These are phyloP conservation scores for Eimeria sp. DNA, from an alignment of 169 alveolate species.

Conservation along the genomic window DNA sequence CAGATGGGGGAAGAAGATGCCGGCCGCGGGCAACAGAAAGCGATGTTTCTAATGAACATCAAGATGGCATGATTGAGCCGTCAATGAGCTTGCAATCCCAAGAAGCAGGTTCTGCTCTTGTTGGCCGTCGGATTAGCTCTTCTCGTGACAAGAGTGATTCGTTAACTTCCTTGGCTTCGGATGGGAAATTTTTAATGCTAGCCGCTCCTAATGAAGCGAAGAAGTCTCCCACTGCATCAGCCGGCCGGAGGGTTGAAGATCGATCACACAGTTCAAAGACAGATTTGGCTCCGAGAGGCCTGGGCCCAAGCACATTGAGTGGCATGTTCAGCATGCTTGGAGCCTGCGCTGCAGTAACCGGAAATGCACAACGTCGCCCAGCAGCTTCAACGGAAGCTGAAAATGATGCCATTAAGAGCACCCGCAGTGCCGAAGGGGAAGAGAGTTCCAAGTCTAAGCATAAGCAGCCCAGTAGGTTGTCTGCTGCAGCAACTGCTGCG, in stretches of 20 bases:
- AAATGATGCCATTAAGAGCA: background rate
- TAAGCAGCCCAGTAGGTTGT: constrained; percentile 10
- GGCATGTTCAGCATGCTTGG: constrained; percentile 73
- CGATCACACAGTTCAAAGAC: background rate
- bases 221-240: background rate
- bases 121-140: background rate
- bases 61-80: background rate
- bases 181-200: background rate
- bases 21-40: constrained; percentile 46
- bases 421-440: background rate
- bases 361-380: constrained; percentile 4
- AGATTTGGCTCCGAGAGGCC: background rate
- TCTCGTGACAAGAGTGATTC: constrained; percentile 11
- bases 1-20: constrained; percentile 49
- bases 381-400: background rate
- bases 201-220: background rate
- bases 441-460: background rate
- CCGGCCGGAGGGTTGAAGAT: constrained; percentile 4
- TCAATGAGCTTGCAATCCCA: background rate
- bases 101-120: background rate
- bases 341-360: constrained; percentile 70
- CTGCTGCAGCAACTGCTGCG: constrained; percentile 69
- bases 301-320: constrained; percentile 47
- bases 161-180: constrained; percentile 18
- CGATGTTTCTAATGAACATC: background rate